Percentiles rank a stretch among this genome's conserved stretches.
Conservation (phyloP, 106 monocot species). For the Acorus calamus region DNA sequence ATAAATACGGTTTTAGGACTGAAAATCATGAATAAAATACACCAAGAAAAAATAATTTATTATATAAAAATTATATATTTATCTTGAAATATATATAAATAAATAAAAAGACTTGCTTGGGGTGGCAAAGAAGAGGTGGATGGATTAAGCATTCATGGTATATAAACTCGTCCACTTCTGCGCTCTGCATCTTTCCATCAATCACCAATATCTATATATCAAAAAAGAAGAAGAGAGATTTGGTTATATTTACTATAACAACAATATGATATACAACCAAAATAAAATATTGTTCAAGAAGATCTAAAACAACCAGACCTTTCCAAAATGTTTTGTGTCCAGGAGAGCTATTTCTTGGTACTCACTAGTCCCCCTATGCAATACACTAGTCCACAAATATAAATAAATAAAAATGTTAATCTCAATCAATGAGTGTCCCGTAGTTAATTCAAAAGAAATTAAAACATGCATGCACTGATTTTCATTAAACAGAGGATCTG, state of each 20-base stretch:
- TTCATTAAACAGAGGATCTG: too few species aligned
- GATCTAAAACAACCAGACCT: constrained; percentile 25
- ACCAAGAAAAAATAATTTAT: constrained; percentile 1
- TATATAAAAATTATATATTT: not conserved
- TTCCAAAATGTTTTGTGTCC: constrained; percentile 77
- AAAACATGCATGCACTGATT: too few species aligned
- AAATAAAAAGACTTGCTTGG: constrained; percentile 28
- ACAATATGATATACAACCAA: not conserved
- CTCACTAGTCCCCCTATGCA: constrained; percentile 50
- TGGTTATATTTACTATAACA: too few species aligned
- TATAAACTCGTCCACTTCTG: constrained; percentile 72
- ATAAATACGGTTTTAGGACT: constrained; percentile 71
- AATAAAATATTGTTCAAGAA: not conserved
- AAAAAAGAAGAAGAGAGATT: not conserved
- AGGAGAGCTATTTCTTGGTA: constrained; percentile 76
- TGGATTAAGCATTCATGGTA: constrained; percentile 75
- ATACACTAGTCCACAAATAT: constrained; percentile 24
- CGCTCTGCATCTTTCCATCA: constrained; percentile 78
- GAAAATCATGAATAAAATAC: not conserved
- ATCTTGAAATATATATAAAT: not conserved
- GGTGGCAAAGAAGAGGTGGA: constrained; percentile 51
- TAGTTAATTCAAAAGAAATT: too few species aligned
- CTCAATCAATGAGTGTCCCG: too few species aligned
- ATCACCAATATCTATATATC: constrained; percentile 29
- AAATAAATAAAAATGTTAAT: not conserved